Evolutionary conservation across 305 asterid species (phyloP).

Genomic region (Nicotiana rustica): DNA sequence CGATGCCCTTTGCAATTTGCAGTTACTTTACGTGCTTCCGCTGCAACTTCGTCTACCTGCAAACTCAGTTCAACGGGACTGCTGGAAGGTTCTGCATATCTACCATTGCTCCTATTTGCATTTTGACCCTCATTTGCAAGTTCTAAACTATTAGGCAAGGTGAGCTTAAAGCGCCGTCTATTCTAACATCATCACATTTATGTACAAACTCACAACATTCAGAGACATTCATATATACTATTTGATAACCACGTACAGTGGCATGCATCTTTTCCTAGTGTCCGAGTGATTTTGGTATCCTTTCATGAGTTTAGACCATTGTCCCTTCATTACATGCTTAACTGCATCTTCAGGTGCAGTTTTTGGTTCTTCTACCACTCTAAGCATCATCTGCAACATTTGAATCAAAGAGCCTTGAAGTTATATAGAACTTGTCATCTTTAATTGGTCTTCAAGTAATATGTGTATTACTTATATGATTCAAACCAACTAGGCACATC

Average conservation of each 20-base stretch:
- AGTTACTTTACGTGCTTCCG: not conserved
- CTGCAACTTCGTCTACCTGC: not conserved
- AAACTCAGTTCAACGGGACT: not conserved
- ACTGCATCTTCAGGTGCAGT: not conserved
- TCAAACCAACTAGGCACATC: conserved; percentile 47
- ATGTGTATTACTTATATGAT: conserved; percentile 33
- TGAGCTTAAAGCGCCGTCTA: not conserved
- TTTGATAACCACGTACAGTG: too few relatives aligned
- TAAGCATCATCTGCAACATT: conserved; percentile 39
- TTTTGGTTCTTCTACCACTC: conserved; percentile 45
- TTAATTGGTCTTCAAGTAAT: conserved; percentile 46
- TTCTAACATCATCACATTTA: not conserved
- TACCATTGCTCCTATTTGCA: not conserved
- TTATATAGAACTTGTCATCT: conserved; percentile 40
- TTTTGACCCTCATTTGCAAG: not conserved
- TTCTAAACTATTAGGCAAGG: not conserved
- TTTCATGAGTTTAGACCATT: not conserved
- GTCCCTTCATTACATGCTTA: not conserved
- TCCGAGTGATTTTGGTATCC: not conserved
- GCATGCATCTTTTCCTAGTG: too few relatives aligned
- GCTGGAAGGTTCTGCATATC: not conserved
- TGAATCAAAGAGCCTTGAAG: conserved; percentile 39
- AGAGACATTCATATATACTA: not conserved
- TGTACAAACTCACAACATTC: not conserved
- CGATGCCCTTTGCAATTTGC: not conserved